These are phyloP conservation scores for Trichoderma virens DNA, from an alignment of 495 filamentous ascomycete genomes.

Conservation along the genomic window DNA sequence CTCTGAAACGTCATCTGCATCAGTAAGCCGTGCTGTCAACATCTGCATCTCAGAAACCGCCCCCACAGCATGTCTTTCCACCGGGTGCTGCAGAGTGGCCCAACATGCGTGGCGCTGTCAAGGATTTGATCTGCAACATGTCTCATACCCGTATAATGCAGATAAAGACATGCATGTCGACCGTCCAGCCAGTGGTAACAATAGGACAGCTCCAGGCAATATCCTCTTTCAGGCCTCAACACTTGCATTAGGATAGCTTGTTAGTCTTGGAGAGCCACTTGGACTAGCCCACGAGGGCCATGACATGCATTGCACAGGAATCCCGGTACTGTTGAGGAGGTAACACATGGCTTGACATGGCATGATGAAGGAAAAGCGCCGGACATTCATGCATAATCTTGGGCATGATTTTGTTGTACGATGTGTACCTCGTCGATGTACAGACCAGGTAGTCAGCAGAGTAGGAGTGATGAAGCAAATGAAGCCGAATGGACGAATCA, in stretches of 20 bases:
- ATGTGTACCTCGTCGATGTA: no score
- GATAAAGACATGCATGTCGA: background rate
- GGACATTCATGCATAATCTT: conserved; percentile 6
- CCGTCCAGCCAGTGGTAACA: background rate
- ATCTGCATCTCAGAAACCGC: background rate
- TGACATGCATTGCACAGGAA: background rate
- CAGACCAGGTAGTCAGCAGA: no score
- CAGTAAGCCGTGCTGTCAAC: background rate
- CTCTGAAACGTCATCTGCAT: background rate
- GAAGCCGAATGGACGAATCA: background rate
- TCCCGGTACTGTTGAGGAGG: background rate
- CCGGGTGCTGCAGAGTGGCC: background rate
- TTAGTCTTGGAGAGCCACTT: background rate
- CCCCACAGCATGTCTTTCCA: background rate
- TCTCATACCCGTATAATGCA: background rate
- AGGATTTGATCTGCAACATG: background rate
- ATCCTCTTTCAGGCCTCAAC: conserved; percentile 4
- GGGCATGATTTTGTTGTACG: background rate
- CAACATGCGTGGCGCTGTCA: conserved; percentile 3
- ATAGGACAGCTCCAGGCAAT: background rate
- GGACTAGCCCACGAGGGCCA: background rate
- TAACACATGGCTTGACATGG: background rate
- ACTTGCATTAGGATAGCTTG: background rate
- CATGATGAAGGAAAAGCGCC: background rate
- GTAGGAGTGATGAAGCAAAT: background rate